A percentile compares a stretch with the other conserved stretches of the same genome.
Conservation (phyloP, 192 early-diverging fungal species). For the Chytriomyces sp. region DNA sequence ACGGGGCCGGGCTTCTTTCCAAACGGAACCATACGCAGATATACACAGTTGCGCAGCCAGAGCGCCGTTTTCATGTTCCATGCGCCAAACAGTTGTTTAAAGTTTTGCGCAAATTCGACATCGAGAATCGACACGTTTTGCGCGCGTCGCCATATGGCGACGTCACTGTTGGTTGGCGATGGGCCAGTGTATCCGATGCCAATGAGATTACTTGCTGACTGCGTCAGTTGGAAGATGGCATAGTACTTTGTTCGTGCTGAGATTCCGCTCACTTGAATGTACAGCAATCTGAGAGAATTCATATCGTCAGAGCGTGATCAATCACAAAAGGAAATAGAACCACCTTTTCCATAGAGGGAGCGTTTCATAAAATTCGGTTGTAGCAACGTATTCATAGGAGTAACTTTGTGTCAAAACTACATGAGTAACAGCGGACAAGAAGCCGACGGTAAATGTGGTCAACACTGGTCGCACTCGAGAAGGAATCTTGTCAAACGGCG, state of each 20-base stretch:
- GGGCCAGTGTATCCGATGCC: constrained; percentile 85
- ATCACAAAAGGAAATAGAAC: no score
- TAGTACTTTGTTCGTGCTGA: constrained; percentile 83
- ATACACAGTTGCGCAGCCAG: constrained; percentile 89
- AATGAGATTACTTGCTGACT: constrained; percentile 80
- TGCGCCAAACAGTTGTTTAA: constrained; percentile 74
- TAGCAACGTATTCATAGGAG: constrained; percentile 11
- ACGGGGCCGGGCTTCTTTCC: constrained; percentile 57
- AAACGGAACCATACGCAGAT: constrained; percentile 64
- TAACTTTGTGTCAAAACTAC: constrained; percentile 7
- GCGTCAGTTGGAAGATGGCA: constrained; percentile 86
- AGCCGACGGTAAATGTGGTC: constrained; percentile 28
- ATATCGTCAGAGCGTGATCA: no score
- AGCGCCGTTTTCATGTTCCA: constrained; percentile 92
- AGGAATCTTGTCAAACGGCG: constrained; percentile 50
- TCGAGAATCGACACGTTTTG: constrained; percentile 79
- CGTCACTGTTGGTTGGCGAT: constrained; percentile 56
- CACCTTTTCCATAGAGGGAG: constrained; percentile 9
- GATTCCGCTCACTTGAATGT: constrained; percentile 64
- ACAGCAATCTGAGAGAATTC: constrained; percentile 53
- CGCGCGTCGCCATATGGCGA: constrained; percentile 66
- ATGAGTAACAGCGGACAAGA: constrained; percentile 15
- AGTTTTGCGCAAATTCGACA: constrained; percentile 74
- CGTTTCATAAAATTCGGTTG: neutral
- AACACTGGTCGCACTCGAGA: constrained; percentile 37